Conservation (phyloP, 164 flowering plant genomes). For the Akebia trifoliata region DNA sequence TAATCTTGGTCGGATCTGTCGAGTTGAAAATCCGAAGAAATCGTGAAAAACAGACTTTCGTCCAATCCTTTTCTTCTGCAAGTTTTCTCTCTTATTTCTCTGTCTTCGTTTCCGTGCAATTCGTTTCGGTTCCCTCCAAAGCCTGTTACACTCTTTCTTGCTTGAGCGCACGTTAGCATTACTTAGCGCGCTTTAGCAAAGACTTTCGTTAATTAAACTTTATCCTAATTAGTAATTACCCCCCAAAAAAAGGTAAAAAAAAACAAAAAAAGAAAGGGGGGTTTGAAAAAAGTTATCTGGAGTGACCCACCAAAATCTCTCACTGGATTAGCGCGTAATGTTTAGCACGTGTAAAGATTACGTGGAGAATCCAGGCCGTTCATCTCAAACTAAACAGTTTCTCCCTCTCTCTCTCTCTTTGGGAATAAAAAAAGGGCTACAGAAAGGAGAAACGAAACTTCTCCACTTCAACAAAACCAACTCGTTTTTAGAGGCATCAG, state of each 20-base stretch:
- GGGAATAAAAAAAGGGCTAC: neutral
- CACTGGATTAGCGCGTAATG: neutral
- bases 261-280: too few relatives aligned
- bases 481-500: neutral
- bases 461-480: neutral
- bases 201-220: too few relatives aligned
- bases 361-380: neutral
- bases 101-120: conserved; percentile 11
- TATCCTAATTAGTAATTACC: too few relatives aligned
- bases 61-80: conserved; percentile 29
- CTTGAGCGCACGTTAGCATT: neutral
- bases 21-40: neutral
- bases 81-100: neutral
- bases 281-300: neutral
- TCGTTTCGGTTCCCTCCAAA: conserved; percentile 2
- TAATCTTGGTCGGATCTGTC: conserved; percentile 11
- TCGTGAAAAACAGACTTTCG: conserved; percentile 14
- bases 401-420: conserved; percentile 2
- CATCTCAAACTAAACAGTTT: neutral
- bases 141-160: neutral
- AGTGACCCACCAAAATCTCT: neutral
- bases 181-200: neutral
- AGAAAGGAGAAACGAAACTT: neutral
- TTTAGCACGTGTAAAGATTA: neutral
- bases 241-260: conserved; percentile 19